Conservation (phyloP, 2,329 filamentous ascomycete genomes). For the Trichothecium roseum region DNA sequence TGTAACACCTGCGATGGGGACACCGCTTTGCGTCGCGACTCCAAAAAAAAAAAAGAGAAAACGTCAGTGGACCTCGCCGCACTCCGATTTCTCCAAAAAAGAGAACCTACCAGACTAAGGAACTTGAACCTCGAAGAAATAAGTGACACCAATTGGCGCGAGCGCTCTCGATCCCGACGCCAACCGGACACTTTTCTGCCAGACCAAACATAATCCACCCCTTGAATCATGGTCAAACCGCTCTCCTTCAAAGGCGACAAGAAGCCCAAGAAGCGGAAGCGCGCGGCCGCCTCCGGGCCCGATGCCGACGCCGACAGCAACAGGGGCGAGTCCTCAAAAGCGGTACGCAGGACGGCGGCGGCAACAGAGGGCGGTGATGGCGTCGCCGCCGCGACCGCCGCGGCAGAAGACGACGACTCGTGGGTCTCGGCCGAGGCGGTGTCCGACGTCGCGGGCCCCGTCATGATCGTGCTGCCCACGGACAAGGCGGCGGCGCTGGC, state of each 20-base stretch:
- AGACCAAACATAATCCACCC: background rate
- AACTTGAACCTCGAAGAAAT: too few species aligned
- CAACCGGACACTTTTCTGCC: constrained; percentile 1
- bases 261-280: constrained; percentile 86
- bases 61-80: constrained; percentile 3
- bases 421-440: constrained; percentile 80
- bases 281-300: constrained; percentile 40
- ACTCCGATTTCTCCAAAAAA: background rate
- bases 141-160: too few species aligned
- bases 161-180: background rate
- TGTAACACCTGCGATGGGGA: too few species aligned
- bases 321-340: background rate
- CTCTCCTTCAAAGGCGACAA: constrained; percentile 97
- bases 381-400: constrained; percentile 16
- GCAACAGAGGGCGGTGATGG: background rate
- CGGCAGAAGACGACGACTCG: constrained; percentile 59
- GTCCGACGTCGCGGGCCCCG: constrained; percentile 68
- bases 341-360: background rate
- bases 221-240: constrained; percentile 66
- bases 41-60: too few species aligned
- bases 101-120: background rate
- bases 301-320: constrained; percentile 26
- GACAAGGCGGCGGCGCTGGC: constrained; percentile 65
- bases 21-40: too few species aligned
- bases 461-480: constrained; percentile 74